Evolutionary conservation across 306 rosid genomes (phyloP), one percentile per base, ranked within the genome.

Genomic region (Glycine soja): DNA sequence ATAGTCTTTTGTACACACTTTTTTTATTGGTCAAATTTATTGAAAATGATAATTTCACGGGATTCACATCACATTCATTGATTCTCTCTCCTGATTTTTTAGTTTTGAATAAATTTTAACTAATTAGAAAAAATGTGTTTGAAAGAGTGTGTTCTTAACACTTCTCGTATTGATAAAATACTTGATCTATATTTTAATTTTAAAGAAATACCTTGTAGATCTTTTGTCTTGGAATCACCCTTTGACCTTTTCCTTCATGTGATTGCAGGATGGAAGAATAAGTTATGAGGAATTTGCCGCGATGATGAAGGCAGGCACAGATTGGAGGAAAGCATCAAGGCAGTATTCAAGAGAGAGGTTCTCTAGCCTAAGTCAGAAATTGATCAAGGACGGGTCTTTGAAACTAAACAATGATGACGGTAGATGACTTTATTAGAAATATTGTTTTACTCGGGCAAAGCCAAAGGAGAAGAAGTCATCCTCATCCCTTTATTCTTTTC

Each of bases 281-380:
- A 92, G 98, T 76, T 92, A 92, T 10, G 93, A 87, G 65, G 98
- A 94, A 75, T 94, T 94, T 88, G 94, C 88, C 40, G 88, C 84
- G 36, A 94, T 94, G 98, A 94, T 94, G 98, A 94, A 92, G 82
- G 89, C 97, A 2, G 97, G 98, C 47, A 94, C 97, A 32, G 98
- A 94, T 84, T 92, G 98, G 98, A 90, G 97, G 88, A 94, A 94
- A 77, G 98, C 96, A 57, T 94, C 97, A 72, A 92, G 97, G 81
- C 98, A 94, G 85, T 94, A 91, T 81, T 94, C 98, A 6, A 89
- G 98, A 72, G 98, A 94, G 66, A 89, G 97, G 87, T 94, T 94
- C 74, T 91, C 87, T 40, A 92, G 77, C 80, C 88, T 94, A 24
- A 94, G 97, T 84, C 42, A 87, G 78, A 88, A 80, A 67, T 79